Base-by-base conservation (phyloP, 345 rosid genomes). In the Barbarea vulgaris region DNA sequence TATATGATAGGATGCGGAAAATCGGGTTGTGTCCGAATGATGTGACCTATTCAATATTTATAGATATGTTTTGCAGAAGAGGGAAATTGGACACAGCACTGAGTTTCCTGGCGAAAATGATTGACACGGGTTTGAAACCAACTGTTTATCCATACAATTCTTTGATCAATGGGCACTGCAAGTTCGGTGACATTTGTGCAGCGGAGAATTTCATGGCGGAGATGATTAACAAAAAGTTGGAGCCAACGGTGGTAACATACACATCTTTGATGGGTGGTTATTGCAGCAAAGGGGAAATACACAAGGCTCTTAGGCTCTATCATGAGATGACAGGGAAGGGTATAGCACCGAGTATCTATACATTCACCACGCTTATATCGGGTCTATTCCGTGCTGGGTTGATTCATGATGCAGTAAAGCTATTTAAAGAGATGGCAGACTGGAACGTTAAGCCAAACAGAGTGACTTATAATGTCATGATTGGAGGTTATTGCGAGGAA, bases 241-340 rank as follows among this genome's bases (percentile, higher is more conserved):
- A 70, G 28, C 97, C 97, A 54, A 92, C 89, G 0, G 97, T 90
- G 51, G 81, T 89, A 72, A 87, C 93, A 14, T 95, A 95, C 62
- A 87, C 97, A 25, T 78, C 89, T 22, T 51, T 92, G 64, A 84
- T 95, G 73, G 85, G 85, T 71, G 99, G 97, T 66, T 90, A 84
- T 66, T 89, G 96, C 82, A 81, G 81, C 69, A 79, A 84, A 78
- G 88, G 92, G 67, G 67, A 87, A 30, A 22, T 82, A 65, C 74
- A 82, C 0, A 74, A 85, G 74, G 97, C 97, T 48, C 89, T 89
- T 46, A 79, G 87, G 73, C 84, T 89, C 52, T 95, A 86, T 75
- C 84, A 87, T 74, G 97, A 90, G 82, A 95, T 95, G 99, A 87
- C 84, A 4, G 86, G 86, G 51, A 92, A 91, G 75, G 92, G 88